Evolutionary conservation across 768 basidiomycete species (phyloP).

Genomic region (Leccinellum albellum): DNA sequence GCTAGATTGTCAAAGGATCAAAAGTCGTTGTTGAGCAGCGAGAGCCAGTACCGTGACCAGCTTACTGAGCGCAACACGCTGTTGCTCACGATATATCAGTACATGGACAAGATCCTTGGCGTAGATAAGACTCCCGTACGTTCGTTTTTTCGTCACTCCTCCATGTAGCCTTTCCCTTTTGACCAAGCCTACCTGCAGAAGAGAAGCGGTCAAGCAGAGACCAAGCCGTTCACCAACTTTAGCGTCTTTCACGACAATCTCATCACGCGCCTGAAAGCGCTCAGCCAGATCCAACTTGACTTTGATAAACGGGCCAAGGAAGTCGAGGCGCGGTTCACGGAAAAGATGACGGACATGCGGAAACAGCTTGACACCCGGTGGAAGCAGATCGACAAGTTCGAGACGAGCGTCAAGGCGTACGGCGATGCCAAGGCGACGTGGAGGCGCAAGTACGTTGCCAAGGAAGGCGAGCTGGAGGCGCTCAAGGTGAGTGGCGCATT

Average conservation of each 20-base stretch:
- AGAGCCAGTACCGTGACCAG: slow-evolving; percentile 86
- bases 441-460: slow-evolving; percentile 76
- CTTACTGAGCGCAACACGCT: slow-evolving; percentile 90
- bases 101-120: slow-evolving; percentile 90
- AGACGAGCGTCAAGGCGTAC: slow-evolving; percentile 76
- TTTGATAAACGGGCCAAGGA: slow-evolving; percentile 87
- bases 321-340: slow-evolving; percentile 65
- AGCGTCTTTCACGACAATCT: slow-evolving; percentile 92
- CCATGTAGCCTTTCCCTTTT: background rate
- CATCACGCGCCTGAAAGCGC: slow-evolving; percentile 77
- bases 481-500: slow-evolving; percentile 54
- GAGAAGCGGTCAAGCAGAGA: slow-evolving; percentile 71
- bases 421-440: slow-evolving; percentile 79
- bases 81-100: slow-evolving; percentile 88
- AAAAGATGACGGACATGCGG: slow-evolving; percentile 73
- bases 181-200: slow-evolving; percentile 43
- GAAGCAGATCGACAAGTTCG: slow-evolving; percentile 92
- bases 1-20: slow-evolving; percentile 79
- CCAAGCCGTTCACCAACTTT: slow-evolving; percentile 93
- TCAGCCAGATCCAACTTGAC: slow-evolving; percentile 79
- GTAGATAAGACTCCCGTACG: slow-evolving; percentile 81
- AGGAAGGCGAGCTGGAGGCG: slow-evolving; percentile 87
- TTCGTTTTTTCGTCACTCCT: slow-evolving; percentile 10
- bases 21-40: slow-evolving; percentile 61
- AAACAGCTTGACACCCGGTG: slow-evolving; percentile 86